These are phyloP conservation scores for Chlamydomonas schloesseri DNA, from an alignment of 139 green algal species.

Conservation along the genomic window DNA sequence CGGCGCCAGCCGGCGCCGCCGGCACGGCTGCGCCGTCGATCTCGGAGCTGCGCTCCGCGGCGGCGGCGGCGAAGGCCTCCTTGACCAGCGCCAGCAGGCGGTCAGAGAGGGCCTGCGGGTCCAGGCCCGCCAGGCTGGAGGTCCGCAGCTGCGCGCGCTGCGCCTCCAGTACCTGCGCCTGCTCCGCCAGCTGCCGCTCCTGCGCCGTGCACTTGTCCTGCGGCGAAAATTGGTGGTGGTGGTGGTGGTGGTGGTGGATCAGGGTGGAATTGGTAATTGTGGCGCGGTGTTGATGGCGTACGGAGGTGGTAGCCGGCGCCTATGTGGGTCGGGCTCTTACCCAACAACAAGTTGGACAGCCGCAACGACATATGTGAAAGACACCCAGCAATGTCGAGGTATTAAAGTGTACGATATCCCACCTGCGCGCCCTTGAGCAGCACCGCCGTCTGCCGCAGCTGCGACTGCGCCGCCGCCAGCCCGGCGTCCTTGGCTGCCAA, in stretches of 20 bases:
- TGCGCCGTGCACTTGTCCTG: slow-evolving; percentile 20
- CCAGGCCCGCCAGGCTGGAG: not conserved
- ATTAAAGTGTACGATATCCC: too few relatives aligned
- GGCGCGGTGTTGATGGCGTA: too few relatives aligned
- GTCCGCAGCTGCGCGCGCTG: slow-evolving; percentile 22
- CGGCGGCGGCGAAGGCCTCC: slow-evolving; percentile 26
- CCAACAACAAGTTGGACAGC: too few relatives aligned
- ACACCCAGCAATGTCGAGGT: too few relatives aligned
- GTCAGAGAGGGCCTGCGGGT: slow-evolving; percentile 29
- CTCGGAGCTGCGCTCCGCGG: not conserved
- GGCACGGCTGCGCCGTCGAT: too few relatives aligned
- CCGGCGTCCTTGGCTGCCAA: slow-evolving; percentile 28
- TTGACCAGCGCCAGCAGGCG: slow-evolving; percentile 46
- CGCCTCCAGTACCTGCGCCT: slow-evolving; percentile 18
- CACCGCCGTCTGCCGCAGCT: slow-evolving; percentile 4
- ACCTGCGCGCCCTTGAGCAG: not conserved
- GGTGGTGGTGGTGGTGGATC: too few relatives aligned
- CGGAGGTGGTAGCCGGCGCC: too few relatives aligned
- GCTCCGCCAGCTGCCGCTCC: slow-evolving; percentile 32
- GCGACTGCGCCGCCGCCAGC: not conserved
- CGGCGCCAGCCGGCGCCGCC: too few relatives aligned
- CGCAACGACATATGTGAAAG: too few relatives aligned
- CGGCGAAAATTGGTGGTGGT: too few relatives aligned
- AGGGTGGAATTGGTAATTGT: too few relatives aligned
- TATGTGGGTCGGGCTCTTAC: too few relatives aligned